Evolutionary conservation across 805 yeast species (phyloP), one percentile per base, ranked within the genome.

Genomic region (Yamadazyma sp.): DNA sequence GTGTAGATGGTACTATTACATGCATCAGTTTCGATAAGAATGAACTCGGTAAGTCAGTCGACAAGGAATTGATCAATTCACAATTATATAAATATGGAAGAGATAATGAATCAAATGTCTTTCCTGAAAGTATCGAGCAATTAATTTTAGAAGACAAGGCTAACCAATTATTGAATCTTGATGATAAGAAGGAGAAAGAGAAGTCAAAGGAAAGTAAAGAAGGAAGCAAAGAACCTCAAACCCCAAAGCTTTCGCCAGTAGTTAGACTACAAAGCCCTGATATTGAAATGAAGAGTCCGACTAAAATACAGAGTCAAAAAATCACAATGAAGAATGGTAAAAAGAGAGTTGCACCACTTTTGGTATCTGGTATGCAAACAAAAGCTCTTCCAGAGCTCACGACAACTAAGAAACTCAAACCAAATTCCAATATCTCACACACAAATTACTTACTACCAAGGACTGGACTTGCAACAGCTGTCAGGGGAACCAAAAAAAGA

Each of bases 61-160:
- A 80, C 24, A 89, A 76, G 26, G 67, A 61, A 7, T 75, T 74
- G 45, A 79, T 83, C 39, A 82, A 78, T 39, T 70, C 75, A 27
- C 83, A 86, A 39, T 69, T 91, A 38, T 80, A 83, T 46, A 72
- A 87, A 46, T 91, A 84, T 53, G 98, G 98, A 43, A 88, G 85
- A 2, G 95, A 86, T 43, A 74, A 88, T 38, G 96, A 89, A 45
- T 75, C 85, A 7, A 69, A 83, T 64, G 81, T 82, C 14, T 84
- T 87, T 48, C 95, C 96, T 0, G 98, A 91, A 52, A 82, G 93
- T 56, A 74, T 82, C 1, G 82, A 78, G 35, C 97, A 89, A 57
- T 65, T 91, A 37, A 55, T 63, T 4, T 61, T 91, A 15, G 96
- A 88, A 47, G 86, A 81, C 24, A 68, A 69, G 42, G 78, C 86